Evolutionary conservation across 352 stramenopile genomes (phyloP), one percentile per base, ranked within the genome.

Genomic region (Phytophthora sp.): DNA sequence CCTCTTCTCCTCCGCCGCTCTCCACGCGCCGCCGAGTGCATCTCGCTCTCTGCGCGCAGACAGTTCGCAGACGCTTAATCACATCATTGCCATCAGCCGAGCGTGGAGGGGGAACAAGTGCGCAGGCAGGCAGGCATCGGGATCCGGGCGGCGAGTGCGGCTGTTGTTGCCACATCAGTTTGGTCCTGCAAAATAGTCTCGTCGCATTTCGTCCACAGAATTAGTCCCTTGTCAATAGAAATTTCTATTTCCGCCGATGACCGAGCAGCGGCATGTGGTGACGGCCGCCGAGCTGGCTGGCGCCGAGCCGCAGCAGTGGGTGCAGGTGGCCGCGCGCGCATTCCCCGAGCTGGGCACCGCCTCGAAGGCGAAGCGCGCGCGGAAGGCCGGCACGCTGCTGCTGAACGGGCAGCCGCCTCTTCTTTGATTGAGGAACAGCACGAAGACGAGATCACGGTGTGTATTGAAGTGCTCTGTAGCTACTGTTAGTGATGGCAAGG

Each of bases 341-440:
- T 79, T 86, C 18, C 67, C 68, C 11, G 55, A 64, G 39, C 39
- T 89, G 23, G 57, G 50, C 42, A 89, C 80, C 6, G 68, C 76
- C n/a, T 89, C 80, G 41, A 89, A 87, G 49, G 77, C 80, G 35
- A 86, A 87, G 55, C 80, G 80, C 27, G 80, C 83, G 37, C 75
- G 80, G n/a, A 80, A 79, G 54, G 48, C 41, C 11, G 65, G 64
- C 13, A 48, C 58, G 5, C 50, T 84, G 49, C 27, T 56, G n/a
- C 61, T 89, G n/a, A 89, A 89, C 50, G 75, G 75, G 23, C 65
- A 78, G 44, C 26, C 48, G 28, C 26, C n/a, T n/a, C n/a, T n/a
- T n/a, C n/a, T n/a, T n/a, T n/a, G n/a, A n/a, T n/a, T n/a, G n/a
- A n/a, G n/a, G n/a, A n/a, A n/a, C n/a, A n/a, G n/a, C n/a, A n/a